Percentiles rank a stretch among this genome's conserved stretches.
Conservation (phyloP, 2,329 filamentous ascomycete species). For the Aphanoascus verrucosus region DNA sequence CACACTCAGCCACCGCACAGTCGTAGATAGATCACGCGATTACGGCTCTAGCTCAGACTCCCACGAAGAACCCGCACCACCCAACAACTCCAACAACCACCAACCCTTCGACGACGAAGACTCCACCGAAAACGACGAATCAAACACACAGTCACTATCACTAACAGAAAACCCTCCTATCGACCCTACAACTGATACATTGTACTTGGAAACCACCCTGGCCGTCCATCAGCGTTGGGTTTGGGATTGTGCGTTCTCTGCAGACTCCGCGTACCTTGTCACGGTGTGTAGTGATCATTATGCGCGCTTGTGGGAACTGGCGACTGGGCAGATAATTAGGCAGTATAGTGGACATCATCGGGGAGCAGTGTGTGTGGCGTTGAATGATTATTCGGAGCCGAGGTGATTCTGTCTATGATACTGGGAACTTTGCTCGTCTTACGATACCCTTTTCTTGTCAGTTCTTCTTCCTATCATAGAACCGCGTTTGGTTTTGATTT, state of each 20-base stretch:
- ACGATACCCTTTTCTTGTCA: neutral
- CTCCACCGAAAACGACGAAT: conserved; percentile 9
- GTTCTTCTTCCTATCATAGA: neutral
- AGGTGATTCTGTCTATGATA: conserved; percentile 21
- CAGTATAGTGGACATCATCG: conserved; percentile 94
- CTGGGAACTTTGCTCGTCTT: neutral
- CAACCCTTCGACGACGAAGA: neutral
- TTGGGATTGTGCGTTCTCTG: conserved; percentile 93
- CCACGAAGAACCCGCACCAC: neutral
- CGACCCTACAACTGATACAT: conserved; percentile 40
- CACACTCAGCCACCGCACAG: neutral
- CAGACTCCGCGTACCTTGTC: conserved; percentile 84
- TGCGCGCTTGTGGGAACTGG: conserved; percentile 79
- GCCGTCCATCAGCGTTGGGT: conserved; percentile 92
- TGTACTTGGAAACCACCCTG: conserved; percentile 75
- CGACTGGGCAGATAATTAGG: conserved; percentile 76
- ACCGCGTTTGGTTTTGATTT: neutral
- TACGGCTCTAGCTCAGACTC: conserved; percentile 1
- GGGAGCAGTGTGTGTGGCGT: conserved; percentile 79
- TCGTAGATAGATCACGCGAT: neutral
- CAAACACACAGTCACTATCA: conserved; percentile 25
- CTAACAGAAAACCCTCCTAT: conserved; percentile 33
- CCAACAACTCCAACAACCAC: neutral
- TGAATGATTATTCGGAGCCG: conserved; percentile 65
- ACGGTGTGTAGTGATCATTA: conserved; percentile 93